A percentile compares a stretch with the other conserved stretches of the same genome.
These are phyloP conservation scores for Fusarium sp. DNA, from an alignment of 2,329 filamentous ascomycete species.

Conservation along the genomic window DNA sequence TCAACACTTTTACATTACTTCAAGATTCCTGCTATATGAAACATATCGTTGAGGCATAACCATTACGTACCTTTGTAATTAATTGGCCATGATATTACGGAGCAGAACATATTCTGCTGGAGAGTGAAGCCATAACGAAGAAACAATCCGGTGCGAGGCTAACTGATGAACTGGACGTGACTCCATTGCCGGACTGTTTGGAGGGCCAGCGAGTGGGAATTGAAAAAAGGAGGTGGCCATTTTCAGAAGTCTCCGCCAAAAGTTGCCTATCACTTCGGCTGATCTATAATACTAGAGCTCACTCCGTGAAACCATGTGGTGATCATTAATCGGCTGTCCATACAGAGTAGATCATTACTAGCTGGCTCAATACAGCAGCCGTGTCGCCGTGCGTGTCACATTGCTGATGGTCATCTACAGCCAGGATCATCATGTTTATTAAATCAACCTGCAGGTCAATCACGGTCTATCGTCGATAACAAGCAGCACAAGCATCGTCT, in stretches of 20 bases:
- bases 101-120: background rate
- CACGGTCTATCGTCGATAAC: background rate
- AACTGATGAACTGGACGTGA: conserved; percentile 2
- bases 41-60: background rate
- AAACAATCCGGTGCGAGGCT: conserved; percentile 9
- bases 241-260: conserved; percentile 1
- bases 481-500: background rate
- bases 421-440: background rate
- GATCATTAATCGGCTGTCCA: conserved; percentile 14
- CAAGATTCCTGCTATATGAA: background rate
- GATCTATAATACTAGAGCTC: background rate
- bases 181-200: conserved; percentile 8
- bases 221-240: conserved; percentile 40
- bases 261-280: background rate
- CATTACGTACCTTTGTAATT: conserved; percentile 1
- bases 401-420: background rate
- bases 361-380: background rate
- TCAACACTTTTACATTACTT: background rate
- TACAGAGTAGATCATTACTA: conserved; percentile 6
- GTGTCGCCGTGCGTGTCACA: background rate
- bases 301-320: conserved; percentile 1
- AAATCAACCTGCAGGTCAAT: conserved; percentile 1
- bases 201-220: conserved; percentile 8
- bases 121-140: background rate
- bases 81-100: background rate